phyloP scores from a whole-genome alignment of 345 rosid species.

The Sonneratia alba region DNA sequence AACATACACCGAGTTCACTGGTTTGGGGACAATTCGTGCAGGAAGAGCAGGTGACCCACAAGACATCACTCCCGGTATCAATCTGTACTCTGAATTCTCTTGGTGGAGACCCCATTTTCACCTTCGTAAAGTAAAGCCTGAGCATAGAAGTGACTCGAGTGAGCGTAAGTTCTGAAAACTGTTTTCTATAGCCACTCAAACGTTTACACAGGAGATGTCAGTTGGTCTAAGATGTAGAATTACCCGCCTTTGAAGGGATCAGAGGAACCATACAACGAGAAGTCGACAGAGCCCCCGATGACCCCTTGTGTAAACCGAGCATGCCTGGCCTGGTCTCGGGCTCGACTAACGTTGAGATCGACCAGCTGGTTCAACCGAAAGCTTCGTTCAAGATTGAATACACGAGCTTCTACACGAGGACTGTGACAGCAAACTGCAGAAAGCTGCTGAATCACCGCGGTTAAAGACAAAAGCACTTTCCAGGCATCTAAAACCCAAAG shows the following conservation, averaged over 20 bases:
- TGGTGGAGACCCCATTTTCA: constrained; percentile 86
- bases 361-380: constrained; percentile 6
- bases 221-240: constrained; percentile 1
- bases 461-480: not conserved
- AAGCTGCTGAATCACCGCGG: not conserved
- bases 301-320: constrained; percentile 45
- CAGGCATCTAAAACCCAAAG: not conserved
- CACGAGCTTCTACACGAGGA: constrained; percentile 6
- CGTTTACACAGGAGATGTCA: not conserved
- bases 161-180: not conserved
- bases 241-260: constrained; percentile 84
- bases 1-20: constrained; percentile 73
- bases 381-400: not conserved
- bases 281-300: constrained; percentile 47
- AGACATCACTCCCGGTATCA: constrained; percentile 88
- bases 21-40: constrained; percentile 70
- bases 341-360: constrained; percentile 36
- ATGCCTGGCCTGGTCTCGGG: constrained; percentile 59
- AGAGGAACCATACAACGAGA: constrained; percentile 60
- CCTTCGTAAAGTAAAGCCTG: constrained; percentile 90
- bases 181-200: not conserved
- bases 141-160: constrained; percentile 14
- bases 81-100: constrained; percentile 90
- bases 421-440: not conserved
- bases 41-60: constrained; percentile 78